Percentiles rank a stretch among this genome's conserved stretches.
Evolutionary conservation across 129 eudicot genomes (phyloP).

Genomic region (Artemisia annua): DNA sequence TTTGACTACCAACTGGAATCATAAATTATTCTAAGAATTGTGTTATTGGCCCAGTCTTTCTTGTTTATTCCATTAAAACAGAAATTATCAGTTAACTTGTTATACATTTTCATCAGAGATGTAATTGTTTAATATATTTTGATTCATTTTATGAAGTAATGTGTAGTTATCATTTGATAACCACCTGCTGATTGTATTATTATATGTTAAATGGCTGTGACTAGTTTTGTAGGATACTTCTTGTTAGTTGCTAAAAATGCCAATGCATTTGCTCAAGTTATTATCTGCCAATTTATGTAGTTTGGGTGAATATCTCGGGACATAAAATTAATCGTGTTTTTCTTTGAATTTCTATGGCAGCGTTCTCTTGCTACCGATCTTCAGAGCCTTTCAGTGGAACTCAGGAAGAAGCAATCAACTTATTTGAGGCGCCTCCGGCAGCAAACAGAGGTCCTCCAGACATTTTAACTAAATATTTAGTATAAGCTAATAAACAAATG

Average conservation of each 20-base stretch:
- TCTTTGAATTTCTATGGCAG: conserved; percentile 40
- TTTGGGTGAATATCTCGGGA: neutral
- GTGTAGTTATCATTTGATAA: neutral
- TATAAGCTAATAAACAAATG: neutral
- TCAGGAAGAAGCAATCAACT: conserved; percentile 79
- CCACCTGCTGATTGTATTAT: conserved; percentile 8
- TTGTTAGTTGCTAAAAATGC: neutral
- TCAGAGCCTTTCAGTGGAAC: conserved; percentile 80
- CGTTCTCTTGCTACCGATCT: conserved; percentile 97
- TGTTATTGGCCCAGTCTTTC: conserved; percentile 1
- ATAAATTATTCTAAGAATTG: neutral
- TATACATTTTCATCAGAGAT: conserved; percentile 4
- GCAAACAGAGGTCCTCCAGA: conserved; percentile 71
- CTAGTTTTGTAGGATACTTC: neutral
- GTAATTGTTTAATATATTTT: neutral
- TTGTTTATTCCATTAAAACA: neutral
- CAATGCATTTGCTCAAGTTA: conserved; percentile 2
- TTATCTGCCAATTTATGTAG: neutral
- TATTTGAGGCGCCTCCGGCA: conserved; percentile 74
- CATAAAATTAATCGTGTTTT: neutral
- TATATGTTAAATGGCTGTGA: neutral
- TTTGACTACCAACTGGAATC: neutral
- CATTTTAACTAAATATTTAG: conserved; percentile 11
- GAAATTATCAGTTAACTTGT: neutral
- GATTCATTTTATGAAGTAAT: conserved; percentile 1